Evolutionary conservation across 2,329 filamentous ascomycete genomes (phyloP).

Genomic region (Neofusicoccum umdonicola): DNA sequence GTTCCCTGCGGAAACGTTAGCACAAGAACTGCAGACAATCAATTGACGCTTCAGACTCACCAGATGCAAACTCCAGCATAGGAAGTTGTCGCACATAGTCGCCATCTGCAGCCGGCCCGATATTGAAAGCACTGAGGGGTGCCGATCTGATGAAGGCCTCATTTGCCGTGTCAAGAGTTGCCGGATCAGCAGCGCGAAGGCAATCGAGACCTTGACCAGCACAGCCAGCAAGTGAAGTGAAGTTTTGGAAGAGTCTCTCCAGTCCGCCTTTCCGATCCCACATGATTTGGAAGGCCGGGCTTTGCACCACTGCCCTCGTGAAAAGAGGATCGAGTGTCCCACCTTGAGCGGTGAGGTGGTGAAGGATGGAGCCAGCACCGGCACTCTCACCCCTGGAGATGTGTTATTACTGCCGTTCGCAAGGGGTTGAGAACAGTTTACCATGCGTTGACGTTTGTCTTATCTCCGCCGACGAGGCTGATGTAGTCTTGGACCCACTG

Average conservation of each 20-base stretch:
- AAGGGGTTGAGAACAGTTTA: constrained; percentile 26
- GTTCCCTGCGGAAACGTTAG: constrained; percentile 25
- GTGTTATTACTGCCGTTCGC: background rate
- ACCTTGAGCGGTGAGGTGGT: constrained; percentile 49
- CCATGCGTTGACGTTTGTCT: constrained; percentile 47
- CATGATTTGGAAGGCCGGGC: constrained; percentile 28
- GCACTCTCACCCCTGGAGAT: constrained; percentile 45
- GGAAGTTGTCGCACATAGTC: constrained; percentile 25
- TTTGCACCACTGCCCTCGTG: constrained; percentile 33
- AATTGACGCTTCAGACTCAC: background rate
- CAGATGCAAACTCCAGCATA: constrained; percentile 9
- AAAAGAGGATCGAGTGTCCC: constrained; percentile 49
- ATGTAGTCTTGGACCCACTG: constrained; percentile 53
- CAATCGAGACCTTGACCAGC: constrained; percentile 29
- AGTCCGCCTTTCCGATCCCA: constrained; percentile 26
- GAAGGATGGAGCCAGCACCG: constrained; percentile 51
- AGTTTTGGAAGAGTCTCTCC: constrained; percentile 27
- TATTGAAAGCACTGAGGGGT: constrained; percentile 27
- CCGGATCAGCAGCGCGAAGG: constrained; percentile 27
- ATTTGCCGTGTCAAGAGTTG: constrained; percentile 30
- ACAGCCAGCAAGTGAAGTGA: constrained; percentile 31
- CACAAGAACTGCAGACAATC: background rate
- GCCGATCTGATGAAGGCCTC: constrained; percentile 18
- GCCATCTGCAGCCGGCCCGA: constrained; percentile 37
- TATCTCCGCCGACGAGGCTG: constrained; percentile 47